Percentiles rank a stretch among this genome's conserved stretches.
Evolutionary conservation across 257 asterid species (phyloP).

Genomic region (Perilla frutescens): DNA sequence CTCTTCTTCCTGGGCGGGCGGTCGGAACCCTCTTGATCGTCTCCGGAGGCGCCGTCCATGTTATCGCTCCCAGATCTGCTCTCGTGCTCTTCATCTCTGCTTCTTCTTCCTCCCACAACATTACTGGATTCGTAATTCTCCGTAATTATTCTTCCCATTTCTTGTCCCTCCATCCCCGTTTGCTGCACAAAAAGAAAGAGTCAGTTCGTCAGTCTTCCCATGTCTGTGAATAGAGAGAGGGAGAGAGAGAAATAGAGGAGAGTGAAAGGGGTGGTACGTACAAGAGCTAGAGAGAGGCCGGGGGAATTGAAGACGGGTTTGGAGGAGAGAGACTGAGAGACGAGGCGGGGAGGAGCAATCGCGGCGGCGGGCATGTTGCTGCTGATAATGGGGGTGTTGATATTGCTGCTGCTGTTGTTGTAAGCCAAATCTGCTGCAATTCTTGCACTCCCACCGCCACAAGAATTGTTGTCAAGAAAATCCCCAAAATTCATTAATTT

Average conservation of each 20-base stretch:
- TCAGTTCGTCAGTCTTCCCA: background rate
- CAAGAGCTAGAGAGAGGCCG: constrained; percentile 95
- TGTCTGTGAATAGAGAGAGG: background rate
- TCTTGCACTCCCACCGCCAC: constrained; percentile 51
- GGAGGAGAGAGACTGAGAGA: constrained; percentile 56
- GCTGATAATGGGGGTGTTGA: background rate
- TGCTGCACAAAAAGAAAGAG: constrained; percentile 50
- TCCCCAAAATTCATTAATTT: constrained; percentile 93
- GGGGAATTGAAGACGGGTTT: constrained; percentile 76
- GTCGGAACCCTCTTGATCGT: constrained; percentile 69
- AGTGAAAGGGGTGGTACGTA: constrained; percentile 25
- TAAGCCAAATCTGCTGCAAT: constrained; percentile 41
- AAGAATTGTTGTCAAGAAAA: constrained; percentile 67
- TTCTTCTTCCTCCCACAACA: constrained; percentile 56
- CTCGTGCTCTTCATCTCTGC: constrained; percentile 87
- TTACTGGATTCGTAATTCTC: constrained; percentile 53
- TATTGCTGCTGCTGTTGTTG: constrained; percentile 15
- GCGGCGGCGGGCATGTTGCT: constrained; percentile 58
- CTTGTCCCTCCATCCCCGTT: constrained; percentile 84
- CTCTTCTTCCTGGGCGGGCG: constrained; percentile 87
- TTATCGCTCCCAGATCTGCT: constrained; percentile 98
- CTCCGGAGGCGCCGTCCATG: constrained; percentile 83
- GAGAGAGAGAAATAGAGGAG: background rate
- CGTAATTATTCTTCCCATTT: constrained; percentile 49
- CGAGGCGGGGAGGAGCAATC: constrained; percentile 62